These are phyloP conservation scores for Pleurotus salmoneostramineus DNA, from an alignment of 768 basidiomycete genomes.

Conservation along the genomic window DNA sequence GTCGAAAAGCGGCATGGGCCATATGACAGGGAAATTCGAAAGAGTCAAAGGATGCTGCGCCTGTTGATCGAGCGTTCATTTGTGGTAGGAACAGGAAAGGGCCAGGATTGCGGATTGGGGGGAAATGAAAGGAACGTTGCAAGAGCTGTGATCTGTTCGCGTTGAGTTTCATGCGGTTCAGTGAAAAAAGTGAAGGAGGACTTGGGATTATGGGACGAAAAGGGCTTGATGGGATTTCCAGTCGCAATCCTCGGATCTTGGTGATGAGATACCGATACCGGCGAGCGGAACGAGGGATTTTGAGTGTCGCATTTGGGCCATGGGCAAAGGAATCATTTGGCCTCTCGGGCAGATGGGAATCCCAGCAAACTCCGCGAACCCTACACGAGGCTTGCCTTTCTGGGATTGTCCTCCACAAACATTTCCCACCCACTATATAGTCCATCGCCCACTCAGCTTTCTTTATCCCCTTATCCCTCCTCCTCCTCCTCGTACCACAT, in stretches of 20 bases:
- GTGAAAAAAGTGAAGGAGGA: conserved; percentile 6
- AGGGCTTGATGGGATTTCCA: conserved; percentile 5
- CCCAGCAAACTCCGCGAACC: conserved; percentile 8
- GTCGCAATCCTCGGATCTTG: conserved; percentile 8
- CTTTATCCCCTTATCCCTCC: conserved; percentile 17
- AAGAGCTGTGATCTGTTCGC: conserved; percentile 1
- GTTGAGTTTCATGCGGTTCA: conserved; percentile 6
- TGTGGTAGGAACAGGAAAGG: conserved; percentile 2
- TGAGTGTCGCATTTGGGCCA: conserved; percentile 5
- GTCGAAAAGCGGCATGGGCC: not conserved
- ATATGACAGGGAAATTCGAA: not conserved
- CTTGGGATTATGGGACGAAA: not conserved
- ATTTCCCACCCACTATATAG: conserved; percentile 7
- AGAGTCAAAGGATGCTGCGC: conserved; percentile 3
- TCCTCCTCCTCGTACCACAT: conserved; percentile 19
- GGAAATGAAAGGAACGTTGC: conserved; percentile 9
- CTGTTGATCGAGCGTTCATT: conserved; percentile 1
- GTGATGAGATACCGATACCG: conserved; percentile 8
- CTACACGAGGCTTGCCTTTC: conserved; percentile 4
- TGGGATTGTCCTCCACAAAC: conserved; percentile 10
- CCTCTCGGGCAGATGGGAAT: conserved; percentile 8
- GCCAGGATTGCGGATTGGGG: not conserved
- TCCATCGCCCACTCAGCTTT: conserved; percentile 18
- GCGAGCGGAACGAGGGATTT: conserved; percentile 8
- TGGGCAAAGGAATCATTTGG: not conserved